Percentiles rank a stretch among this genome's conserved stretches.
These are phyloP conservation scores for Alnus rubra DNA, from an alignment of 306 rosid species.

Conservation along the genomic window DNA sequence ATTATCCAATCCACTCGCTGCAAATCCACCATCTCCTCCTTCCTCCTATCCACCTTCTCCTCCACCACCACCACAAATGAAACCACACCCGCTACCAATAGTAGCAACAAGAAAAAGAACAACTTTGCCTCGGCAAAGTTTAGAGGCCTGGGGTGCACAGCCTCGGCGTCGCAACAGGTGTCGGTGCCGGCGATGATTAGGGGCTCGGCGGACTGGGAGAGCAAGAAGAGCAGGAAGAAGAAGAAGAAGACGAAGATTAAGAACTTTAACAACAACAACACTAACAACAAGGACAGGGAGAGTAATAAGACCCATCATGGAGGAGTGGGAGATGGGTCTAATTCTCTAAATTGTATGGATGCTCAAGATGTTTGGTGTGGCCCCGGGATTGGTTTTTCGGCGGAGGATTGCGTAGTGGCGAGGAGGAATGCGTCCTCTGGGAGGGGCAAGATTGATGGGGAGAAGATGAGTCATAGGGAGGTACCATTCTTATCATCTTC, in stretches of 20 bases:
- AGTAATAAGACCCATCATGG: constrained; percentile 31
- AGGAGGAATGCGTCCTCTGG: constrained; percentile 57
- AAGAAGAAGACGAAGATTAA: constrained; percentile 41
- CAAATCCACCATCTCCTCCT: constrained; percentile 82
- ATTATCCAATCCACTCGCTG: constrained; percentile 59
- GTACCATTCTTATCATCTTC: constrained; percentile 23
- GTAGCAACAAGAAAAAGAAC: constrained; percentile 52
- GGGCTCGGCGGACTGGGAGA: constrained; percentile 80
- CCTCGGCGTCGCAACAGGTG: constrained; percentile 76
- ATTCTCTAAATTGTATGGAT: constrained; percentile 49
- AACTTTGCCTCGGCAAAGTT: constrained; percentile 61
- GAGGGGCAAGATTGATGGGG: constrained; percentile 78
- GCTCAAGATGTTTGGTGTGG: constrained; percentile 97
- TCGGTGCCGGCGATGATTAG: constrained; percentile 84
- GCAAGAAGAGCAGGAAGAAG: constrained; percentile 61
- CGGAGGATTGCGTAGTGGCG: constrained; percentile 79
- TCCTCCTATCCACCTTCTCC: constrained; percentile 69
- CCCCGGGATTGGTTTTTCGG: constrained; percentile 84
- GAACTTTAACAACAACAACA: constrained; percentile 16
- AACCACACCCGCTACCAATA: constrained; percentile 29
- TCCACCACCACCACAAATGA: constrained; percentile 43
- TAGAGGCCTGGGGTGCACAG: constrained; percentile 82
- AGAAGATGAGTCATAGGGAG: constrained; percentile 64
- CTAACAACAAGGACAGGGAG: constrained; percentile 14
- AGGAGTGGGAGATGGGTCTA: constrained; percentile 47